A percentile compares a stretch with the other conserved stretches of the same genome.
These are phyloP conservation scores for Raddia distichophylla DNA, from an alignment of 176 grass and related monocot species.

Conservation along the genomic window DNA sequence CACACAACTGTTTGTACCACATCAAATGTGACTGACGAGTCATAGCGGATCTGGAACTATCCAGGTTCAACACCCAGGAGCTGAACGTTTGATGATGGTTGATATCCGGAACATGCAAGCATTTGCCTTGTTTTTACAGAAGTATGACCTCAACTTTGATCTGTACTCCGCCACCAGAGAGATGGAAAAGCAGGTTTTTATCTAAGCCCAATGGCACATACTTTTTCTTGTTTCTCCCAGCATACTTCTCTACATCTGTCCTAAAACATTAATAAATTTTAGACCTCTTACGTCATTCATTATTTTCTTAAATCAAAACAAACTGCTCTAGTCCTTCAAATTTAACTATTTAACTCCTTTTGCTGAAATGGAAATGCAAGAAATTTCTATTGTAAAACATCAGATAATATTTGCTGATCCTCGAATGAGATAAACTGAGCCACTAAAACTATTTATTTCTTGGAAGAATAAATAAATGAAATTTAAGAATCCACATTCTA, in stretches of 20 bases:
- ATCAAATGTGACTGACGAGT: conserved; percentile 27
- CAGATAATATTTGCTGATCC: background rate
- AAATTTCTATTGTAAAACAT: conserved; percentile 12
- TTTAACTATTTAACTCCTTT: background rate
- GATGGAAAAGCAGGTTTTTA: conserved; percentile 81
- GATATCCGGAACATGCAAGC: conserved; percentile 93
- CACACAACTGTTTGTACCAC: conserved; percentile 31
- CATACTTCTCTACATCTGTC: conserved; percentile 3
- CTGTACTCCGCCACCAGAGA: conserved; percentile 89
- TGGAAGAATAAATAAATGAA: conserved; percentile 15
- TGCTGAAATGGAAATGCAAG: background rate
- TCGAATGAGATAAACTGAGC: conserved; percentile 5
- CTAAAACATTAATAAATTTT: background rate
- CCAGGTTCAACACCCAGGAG: conserved; percentile 97
- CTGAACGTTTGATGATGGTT: conserved; percentile 80
- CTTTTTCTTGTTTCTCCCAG: background rate
- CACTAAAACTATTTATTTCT: background rate
- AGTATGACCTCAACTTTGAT: conserved; percentile 97
- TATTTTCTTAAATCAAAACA: conserved; percentile 9
- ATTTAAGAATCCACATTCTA: conserved; percentile 3
- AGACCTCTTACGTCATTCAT: background rate
- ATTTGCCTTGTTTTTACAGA: conserved; percentile 84
- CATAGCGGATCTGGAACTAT: conserved; percentile 30
- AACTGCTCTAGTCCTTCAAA: background rate
- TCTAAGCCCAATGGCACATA: background rate